Conservation (phyloP, 2,329 filamentous ascomycete species). For the Aspergillus fischeri region DNA sequence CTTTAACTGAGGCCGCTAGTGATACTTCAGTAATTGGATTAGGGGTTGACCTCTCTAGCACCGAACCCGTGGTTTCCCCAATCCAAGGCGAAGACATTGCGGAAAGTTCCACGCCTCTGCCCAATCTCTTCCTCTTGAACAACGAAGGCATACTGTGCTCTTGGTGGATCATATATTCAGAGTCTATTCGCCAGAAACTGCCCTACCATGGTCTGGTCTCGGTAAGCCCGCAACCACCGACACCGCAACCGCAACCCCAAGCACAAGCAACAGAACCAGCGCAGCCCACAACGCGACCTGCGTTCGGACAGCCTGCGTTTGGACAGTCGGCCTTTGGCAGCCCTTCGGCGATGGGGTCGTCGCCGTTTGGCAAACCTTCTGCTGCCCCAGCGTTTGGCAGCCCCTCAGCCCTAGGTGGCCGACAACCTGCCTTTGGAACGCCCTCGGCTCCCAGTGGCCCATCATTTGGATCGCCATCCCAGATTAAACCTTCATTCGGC, state of each 20-base stretch:
- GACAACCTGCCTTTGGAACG: constrained; percentile 26
- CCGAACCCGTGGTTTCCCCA: constrained; percentile 71
- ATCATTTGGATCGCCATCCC: constrained; percentile 34
- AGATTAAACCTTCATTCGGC: constrained; percentile 30
- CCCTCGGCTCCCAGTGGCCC: constrained; percentile 23
- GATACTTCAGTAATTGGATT: constrained; percentile 78
- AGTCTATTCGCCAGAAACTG: constrained; percentile 71
- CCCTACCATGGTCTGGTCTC: constrained; percentile 67
- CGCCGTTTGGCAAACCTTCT: constrained; percentile 26
- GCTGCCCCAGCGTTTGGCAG: constrained; percentile 20
- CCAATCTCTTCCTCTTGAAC: constrained; percentile 79
- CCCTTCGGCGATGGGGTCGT: constrained; percentile 25
- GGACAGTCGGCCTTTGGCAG: constrained; percentile 15
- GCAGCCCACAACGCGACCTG: constrained; percentile 16
- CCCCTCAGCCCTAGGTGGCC: constrained; percentile 17
- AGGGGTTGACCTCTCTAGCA: constrained; percentile 77
- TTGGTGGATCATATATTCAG: constrained; percentile 92
- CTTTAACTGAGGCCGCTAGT: constrained; percentile 59
- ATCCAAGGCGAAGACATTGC: constrained; percentile 74
- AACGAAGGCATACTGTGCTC: constrained; percentile 78
- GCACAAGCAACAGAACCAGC: constrained; percentile 15
- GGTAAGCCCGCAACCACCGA: constrained; percentile 25
- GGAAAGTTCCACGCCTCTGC: constrained; percentile 74
- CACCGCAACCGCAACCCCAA: constrained; percentile 30
- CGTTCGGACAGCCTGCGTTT: constrained; percentile 22